A percentile compares a stretch with the other conserved stretches of the same genome.
phyloP scores from a whole-genome alignment of 2,329 filamentous ascomycete genomes.

The Bertia moriformis region DNA sequence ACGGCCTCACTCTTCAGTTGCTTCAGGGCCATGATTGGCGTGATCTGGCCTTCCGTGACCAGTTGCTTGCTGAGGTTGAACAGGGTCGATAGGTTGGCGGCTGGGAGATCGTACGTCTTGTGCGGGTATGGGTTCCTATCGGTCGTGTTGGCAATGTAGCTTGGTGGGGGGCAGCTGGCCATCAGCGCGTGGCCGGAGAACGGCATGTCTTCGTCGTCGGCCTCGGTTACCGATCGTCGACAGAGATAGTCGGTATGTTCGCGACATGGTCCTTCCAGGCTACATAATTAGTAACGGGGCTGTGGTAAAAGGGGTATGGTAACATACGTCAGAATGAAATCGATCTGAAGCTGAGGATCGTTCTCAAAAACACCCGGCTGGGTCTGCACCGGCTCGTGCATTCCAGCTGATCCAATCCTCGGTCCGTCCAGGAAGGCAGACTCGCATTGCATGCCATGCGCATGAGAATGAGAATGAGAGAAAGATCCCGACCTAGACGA shows the following conservation, averaged over 20 bases:
- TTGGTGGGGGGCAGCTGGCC: not conserved
- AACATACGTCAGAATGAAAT: constrained; percentile 83
- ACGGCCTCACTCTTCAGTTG: not conserved
- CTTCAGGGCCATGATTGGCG: not conserved
- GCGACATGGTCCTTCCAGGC: not conserved
- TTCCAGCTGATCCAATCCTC: too few relatives aligned
- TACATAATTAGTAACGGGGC: not conserved
- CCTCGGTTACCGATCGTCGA: not conserved
- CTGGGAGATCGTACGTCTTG: not conserved
- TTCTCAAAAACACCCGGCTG: constrained; percentile 32
- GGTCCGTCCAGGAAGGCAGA: too few relatives aligned
- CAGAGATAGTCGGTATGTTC: constrained; percentile 1
- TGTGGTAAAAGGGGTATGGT: constrained; percentile 23
- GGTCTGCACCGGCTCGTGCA: constrained; percentile 6
- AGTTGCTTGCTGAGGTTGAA: not conserved
- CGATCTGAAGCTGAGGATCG: constrained; percentile 72
- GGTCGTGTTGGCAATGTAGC: constrained; percentile 1
- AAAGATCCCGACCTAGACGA: not conserved
- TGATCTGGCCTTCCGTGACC: constrained; percentile 1
- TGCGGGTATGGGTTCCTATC: not conserved
- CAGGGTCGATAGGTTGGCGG: not conserved
- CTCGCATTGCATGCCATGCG: not conserved
- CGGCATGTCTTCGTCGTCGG: constrained; percentile 1
- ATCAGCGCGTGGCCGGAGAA: constrained; percentile 1
- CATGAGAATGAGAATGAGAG: not conserved